Conservation (phyloP, 345 rosid species). For the Linum usitatissimum region DNA sequence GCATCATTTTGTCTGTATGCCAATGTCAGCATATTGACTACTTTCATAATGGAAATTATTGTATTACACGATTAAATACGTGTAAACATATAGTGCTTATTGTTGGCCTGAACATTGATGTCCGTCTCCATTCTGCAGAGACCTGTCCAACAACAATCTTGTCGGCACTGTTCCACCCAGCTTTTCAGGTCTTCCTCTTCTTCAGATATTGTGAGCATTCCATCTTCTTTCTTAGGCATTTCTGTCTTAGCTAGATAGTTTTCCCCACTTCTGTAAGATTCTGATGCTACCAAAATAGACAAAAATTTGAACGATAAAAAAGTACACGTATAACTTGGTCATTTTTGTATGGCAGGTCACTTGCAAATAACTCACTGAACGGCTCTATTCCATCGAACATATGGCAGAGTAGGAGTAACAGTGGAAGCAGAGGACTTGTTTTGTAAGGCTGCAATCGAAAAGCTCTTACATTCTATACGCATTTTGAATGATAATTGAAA, state of each 20-base stretch:
- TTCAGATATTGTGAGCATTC: conserved; percentile 62
- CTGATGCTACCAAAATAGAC: not conserved
- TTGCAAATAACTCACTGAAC: conserved; percentile 63
- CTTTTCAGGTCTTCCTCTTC: conserved; percentile 53
- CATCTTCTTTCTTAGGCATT: not conserved
- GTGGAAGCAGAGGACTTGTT: conserved; percentile 35
- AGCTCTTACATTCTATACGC: not conserved
- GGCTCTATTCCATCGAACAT: conserved; percentile 59
- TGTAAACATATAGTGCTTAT: conserved; percentile 3
- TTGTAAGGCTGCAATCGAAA: conserved; percentile 43
- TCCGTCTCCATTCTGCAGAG: conserved; percentile 34
- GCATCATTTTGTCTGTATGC: conserved; percentile 5
- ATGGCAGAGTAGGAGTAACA: conserved; percentile 58
- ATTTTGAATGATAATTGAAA: not conserved
- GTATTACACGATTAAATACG: conserved; percentile 7
- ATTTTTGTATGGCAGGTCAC: conserved; percentile 43
- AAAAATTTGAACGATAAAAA: not conserved
- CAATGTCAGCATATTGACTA: not conserved
- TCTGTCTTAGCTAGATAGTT: not conserved
- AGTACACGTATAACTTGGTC: conserved; percentile 12
- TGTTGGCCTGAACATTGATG: conserved; percentile 4
- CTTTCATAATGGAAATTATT: not conserved
- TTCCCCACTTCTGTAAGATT: conserved; percentile 3
- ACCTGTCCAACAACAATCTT: conserved; percentile 58
- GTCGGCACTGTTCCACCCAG: conserved; percentile 59